Evolutionary conservation across 805 yeast genomes (phyloP).

Genomic region (Starmerella apicola): DNA sequence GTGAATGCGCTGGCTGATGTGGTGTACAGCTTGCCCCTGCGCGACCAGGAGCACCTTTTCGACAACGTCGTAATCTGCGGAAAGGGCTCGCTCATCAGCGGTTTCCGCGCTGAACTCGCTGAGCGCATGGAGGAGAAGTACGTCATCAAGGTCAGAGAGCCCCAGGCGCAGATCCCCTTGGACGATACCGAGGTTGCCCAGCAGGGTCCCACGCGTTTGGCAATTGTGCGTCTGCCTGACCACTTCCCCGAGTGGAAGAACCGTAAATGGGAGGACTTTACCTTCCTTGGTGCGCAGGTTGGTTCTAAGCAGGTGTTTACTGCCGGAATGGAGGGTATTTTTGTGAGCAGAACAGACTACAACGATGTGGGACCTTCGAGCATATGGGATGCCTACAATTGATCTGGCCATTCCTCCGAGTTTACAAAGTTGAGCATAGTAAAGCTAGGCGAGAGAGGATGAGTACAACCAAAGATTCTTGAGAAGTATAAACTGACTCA

Average conservation of each 20-base stretch:
- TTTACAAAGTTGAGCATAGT: too few relatives aligned
- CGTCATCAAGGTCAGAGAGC: slow-evolving; percentile 28
- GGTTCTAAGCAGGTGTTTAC: slow-evolving; percentile 76
- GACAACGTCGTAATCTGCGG: slow-evolving; percentile 74
- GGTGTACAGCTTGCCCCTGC: slow-evolving; percentile 48
- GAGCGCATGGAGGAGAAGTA: slow-evolving; percentile 46
- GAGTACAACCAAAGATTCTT: too few relatives aligned
- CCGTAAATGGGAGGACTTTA: slow-evolving; percentile 58
- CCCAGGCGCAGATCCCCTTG: slow-evolving; percentile 7
- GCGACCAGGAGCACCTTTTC: slow-evolving; percentile 69
- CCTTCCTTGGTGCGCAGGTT: slow-evolving; percentile 78
- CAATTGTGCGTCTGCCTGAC: slow-evolving; percentile 63
- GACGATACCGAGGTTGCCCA: slow-evolving; percentile 23
- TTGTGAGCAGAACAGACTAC: slow-evolving; percentile 56
- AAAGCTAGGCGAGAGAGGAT: too few relatives aligned
- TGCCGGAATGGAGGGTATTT: slow-evolving; percentile 47
- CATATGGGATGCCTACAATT: slow-evolving; percentile 48
- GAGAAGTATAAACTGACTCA: too few relatives aligned
- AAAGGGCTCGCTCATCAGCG: slow-evolving; percentile 59
- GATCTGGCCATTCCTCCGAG: too few relatives aligned
- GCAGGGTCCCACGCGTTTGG: slow-evolving; percentile 74
- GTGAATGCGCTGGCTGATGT: slow-evolving; percentile 42
- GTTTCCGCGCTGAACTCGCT: slow-evolving; percentile 60
- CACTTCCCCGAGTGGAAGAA: slow-evolving; percentile 93
- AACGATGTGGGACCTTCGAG: slow-evolving; percentile 70